A percentile compares a stretch with the other conserved stretches of the same genome.
phyloP scores from a whole-genome alignment of 179 eudicot species.

The Vitellaria paradoxa region DNA sequence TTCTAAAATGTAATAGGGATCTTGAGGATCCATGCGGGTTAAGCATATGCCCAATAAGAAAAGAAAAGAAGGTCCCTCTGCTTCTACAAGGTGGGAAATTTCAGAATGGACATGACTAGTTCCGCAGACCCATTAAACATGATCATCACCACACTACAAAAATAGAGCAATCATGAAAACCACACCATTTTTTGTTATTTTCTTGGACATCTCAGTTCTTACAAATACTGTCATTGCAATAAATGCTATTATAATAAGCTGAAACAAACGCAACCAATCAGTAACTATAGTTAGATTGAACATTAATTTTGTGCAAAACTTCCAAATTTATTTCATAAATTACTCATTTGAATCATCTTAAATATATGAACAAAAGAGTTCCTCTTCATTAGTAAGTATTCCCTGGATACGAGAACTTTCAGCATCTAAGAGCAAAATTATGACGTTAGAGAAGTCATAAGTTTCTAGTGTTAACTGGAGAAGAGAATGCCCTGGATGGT shows the following conservation, averaged over 20 bases:
- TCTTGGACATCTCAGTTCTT: conserved; percentile 34
- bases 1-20: conserved; percentile 36
- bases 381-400: conserved; percentile 50
- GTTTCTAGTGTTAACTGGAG: conserved; percentile 42
- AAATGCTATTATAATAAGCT: conserved; percentile 30
- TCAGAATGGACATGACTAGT: conserved; percentile 31
- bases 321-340: neutral
- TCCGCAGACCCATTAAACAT: conserved; percentile 43
- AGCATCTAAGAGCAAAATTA: conserved; percentile 37
- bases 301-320: neutral
- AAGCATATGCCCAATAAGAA: conserved; percentile 44
- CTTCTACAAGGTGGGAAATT: conserved; percentile 44
- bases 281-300: neutral
- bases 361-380: conserved; percentile 50
- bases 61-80: conserved; percentile 42
- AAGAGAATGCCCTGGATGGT: conserved; percentile 32
- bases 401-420: conserved; percentile 39
- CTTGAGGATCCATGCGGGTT: conserved; percentile 38
- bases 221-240: conserved; percentile 31
- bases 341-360: conserved; percentile 34
- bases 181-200: conserved; percentile 25
- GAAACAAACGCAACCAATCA: conserved; percentile 10
- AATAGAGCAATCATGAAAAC: conserved; percentile 39
- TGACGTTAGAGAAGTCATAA: conserved; percentile 33
- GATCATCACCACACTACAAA: conserved; percentile 16